Conservation (phyloP, 139 green algal genomes). For the Tetraselmis chui region DNA sequence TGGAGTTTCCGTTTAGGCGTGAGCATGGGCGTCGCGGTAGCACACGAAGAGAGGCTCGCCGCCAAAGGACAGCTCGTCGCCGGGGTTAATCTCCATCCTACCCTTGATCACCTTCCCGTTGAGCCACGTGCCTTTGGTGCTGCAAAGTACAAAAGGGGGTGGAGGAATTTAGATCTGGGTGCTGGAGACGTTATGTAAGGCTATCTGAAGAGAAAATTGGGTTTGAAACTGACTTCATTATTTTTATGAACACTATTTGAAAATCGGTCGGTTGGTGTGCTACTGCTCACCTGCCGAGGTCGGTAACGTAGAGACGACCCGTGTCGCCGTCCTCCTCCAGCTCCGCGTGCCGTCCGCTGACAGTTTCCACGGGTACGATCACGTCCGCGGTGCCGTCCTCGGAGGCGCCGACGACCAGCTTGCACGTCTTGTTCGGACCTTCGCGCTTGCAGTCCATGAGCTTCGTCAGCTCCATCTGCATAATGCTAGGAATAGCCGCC, state of each 20-base stretch:
- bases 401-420: background rate
- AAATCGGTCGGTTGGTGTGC: too few species aligned
- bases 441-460: background rate
- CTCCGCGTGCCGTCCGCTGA: background rate
- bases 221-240: too few species aligned
- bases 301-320: background rate
- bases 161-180: too few species aligned
- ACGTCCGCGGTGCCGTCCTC: background rate
- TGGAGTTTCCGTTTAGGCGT: background rate
- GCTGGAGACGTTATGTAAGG: too few species aligned
- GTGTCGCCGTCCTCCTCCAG: background rate
- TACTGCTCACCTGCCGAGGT: background rate
- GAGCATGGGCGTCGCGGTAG: background rate
- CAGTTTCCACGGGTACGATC: background rate
- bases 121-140: background rate
- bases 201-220: too few species aligned
- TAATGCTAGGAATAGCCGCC: background rate
- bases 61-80: background rate
- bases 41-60: background rate
- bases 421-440: background rate
- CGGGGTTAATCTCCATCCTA: background rate
- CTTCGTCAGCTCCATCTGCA: background rate
- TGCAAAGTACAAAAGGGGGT: too few species aligned
- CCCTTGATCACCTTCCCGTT: background rate
- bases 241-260: too few species aligned